These are phyloP conservation scores for Microthlaspi erraticum DNA, from an alignment of 345 rosid genomes.

Conservation along the genomic window DNA sequence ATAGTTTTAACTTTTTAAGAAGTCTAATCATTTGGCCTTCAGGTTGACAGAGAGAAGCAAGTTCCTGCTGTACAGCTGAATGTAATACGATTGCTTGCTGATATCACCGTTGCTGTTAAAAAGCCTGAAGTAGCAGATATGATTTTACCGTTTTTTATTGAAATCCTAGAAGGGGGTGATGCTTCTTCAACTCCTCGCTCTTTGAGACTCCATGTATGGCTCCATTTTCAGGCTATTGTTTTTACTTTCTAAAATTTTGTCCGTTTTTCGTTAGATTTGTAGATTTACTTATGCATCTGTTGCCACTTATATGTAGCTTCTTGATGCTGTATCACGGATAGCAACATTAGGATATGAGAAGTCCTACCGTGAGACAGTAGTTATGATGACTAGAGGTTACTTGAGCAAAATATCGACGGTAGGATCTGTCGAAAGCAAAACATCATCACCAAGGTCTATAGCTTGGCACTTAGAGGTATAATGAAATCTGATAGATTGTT, in stretches of 20 bases:
- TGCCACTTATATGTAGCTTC: conserved; percentile 67
- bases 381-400: conserved; percentile 94
- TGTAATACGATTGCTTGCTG: conserved; percentile 74
- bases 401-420: conserved; percentile 72
- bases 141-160: conserved; percentile 79
- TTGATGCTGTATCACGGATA: conserved; percentile 96
- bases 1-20: not conserved
- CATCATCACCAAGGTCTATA: conserved; percentile 81
- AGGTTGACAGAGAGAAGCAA: conserved; percentile 78
- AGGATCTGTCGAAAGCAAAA: conserved; percentile 90
- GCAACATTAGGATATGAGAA: conserved; percentile 99
- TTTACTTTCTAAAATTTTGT: too few species aligned
- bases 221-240: conserved; percentile 37
- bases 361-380: conserved; percentile 96
- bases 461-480: conserved; percentile 91
- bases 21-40: conserved; percentile 36
- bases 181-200: conserved; percentile 70
- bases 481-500: conserved; percentile 28
- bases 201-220: conserved; percentile 71
- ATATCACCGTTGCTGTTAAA: conserved; percentile 69
- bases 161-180: conserved; percentile 86
- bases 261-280: conserved; percentile 27
- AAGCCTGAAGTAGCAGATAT: conserved; percentile 84
- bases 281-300: conserved; percentile 41
- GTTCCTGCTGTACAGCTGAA: conserved; percentile 74